A percentile compares a stretch with the other conserved stretches of the same genome.
Evolutionary conservation across 1,139 yeast genomes (phyloP).

Genomic region (Saccharomyces hybrid): DNA sequence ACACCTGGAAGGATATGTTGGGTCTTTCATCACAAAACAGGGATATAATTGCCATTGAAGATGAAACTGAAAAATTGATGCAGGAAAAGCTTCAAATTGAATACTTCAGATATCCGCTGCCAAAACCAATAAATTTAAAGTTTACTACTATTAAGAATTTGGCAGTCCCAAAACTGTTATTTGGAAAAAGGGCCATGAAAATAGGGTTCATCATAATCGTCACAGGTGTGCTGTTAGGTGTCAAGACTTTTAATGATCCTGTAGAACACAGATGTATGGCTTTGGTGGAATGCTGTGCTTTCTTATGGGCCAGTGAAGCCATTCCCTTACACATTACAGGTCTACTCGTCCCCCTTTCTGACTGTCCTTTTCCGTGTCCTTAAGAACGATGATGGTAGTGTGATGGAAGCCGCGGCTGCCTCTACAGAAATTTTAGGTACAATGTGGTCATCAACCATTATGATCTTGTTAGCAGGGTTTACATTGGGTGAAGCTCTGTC

Average conservation of each 20-base stretch:
- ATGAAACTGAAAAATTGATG: constrained; percentile 14
- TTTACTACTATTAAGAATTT: constrained; percentile 30
- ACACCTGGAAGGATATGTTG: constrained; percentile 67
- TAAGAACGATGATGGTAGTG: constrained; percentile 47
- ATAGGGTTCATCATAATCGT: constrained; percentile 39
- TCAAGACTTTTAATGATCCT: constrained; percentile 52
- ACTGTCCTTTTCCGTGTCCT: constrained; percentile 50
- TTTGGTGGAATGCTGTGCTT: constrained; percentile 57
- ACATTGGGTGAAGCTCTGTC: constrained; percentile 68
- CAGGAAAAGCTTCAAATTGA: constrained; percentile 18
- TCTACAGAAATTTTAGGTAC: constrained; percentile 48
- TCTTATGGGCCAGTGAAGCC: constrained; percentile 71
- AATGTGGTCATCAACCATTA: constrained; percentile 72
- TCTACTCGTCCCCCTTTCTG: constrained; percentile 49
- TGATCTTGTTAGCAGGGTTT: constrained; percentile 64
- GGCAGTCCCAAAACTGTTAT: constrained; percentile 35
- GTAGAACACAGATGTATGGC: constrained; percentile 64
- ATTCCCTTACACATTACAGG: constrained; percentile 65
- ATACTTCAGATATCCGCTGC: constrained; percentile 27
- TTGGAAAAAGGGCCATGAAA: constrained; percentile 38
- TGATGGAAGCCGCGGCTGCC: constrained; percentile 47
- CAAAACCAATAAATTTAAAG: constrained; percentile 37
- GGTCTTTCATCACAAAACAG: constrained; percentile 47
- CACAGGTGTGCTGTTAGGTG: constrained; percentile 43
- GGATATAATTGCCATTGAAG: constrained; percentile 17